These are phyloP conservation scores for Apiospora hydei DNA, from an alignment of 2,329 filamentous ascomycete genomes.

Conservation along the genomic window DNA sequence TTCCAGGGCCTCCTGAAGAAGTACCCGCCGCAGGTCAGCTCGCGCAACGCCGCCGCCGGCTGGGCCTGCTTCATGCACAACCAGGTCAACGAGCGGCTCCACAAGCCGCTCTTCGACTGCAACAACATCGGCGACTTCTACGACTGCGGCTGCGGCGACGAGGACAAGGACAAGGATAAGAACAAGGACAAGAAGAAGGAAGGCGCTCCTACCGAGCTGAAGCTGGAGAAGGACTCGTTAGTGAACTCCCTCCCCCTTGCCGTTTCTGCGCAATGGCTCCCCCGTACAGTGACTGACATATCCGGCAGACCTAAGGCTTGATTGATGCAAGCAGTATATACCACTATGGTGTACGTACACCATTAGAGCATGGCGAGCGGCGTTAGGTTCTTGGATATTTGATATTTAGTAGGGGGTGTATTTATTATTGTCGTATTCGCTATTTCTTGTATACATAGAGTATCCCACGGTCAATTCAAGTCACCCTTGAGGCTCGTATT, in stretches of 20 bases:
- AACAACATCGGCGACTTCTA: slow-evolving; percentile 74
- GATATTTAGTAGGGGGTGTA: not conserved
- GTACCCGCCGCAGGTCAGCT: slow-evolving; percentile 71
- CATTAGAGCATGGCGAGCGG: slow-evolving; percentile 26
- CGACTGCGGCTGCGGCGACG: slow-evolving; percentile 75
- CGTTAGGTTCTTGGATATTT: slow-evolving; percentile 22
- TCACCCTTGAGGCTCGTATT: not conserved
- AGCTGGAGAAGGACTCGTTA: slow-evolving; percentile 34
- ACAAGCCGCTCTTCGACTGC: slow-evolving; percentile 70
- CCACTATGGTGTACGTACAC: slow-evolving; percentile 17
- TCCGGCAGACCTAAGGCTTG: slow-evolving; percentile 21
- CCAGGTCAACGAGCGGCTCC: slow-evolving; percentile 68
- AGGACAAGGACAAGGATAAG: slow-evolving; percentile 51
- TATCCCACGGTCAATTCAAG: not conserved
- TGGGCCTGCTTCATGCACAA: slow-evolving; percentile 76
- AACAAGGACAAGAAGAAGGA: slow-evolving; percentile 39
- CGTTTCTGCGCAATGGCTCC: not conserved
- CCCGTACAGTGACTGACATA: not conserved
- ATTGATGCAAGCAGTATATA: not conserved
- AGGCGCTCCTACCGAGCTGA: slow-evolving; percentile 40
- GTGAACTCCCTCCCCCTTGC: not conserved
- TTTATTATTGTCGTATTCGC: not conserved
- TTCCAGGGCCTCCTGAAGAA: slow-evolving; percentile 68
- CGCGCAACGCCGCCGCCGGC: slow-evolving; percentile 68
- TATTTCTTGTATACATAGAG: slow-evolving; percentile 2